Conservation (phyloP, 306 rosid genomes). For the Vigna mungo region DNA sequence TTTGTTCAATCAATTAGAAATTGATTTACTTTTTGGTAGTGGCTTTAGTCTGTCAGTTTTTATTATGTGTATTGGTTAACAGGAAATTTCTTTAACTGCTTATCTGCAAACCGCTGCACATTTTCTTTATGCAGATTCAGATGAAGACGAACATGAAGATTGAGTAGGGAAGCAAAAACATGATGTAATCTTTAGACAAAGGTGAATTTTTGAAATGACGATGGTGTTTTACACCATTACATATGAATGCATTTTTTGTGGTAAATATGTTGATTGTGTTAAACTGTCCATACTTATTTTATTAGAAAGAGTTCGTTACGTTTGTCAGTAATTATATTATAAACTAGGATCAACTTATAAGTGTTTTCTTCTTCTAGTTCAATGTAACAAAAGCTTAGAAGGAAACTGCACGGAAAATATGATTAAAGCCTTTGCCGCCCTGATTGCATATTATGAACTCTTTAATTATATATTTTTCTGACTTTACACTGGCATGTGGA, state of each 20-base stretch:
- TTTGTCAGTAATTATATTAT: constrained; percentile 15
- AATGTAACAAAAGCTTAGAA: not conserved
- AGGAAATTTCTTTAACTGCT: constrained; percentile 22
- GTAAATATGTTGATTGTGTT: not conserved
- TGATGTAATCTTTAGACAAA: constrained; percentile 43
- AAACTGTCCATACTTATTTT: constrained; percentile 14
- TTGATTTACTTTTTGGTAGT: constrained; percentile 5
- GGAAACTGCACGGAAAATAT: constrained; percentile 17
- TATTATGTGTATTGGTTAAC: constrained; percentile 21
- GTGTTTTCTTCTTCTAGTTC: constrained; percentile 7
- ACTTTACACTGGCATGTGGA: constrained; percentile 31
- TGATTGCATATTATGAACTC: constrained; percentile 9
- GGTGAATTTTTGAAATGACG: constrained; percentile 51
- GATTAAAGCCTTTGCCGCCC: not conserved
- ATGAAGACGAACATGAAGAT: constrained; percentile 91
- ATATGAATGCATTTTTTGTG: constrained; percentile 2
- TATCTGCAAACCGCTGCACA: constrained; percentile 33
- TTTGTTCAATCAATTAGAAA: constrained; percentile 12
- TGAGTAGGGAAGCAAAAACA: constrained; percentile 54
- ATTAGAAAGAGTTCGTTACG: not conserved
- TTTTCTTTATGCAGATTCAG: constrained; percentile 73
- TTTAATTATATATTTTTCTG: constrained; percentile 16
- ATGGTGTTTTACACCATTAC: constrained; percentile 26
- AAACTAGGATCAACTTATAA: constrained; percentile 12
- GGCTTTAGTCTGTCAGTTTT: constrained; percentile 24